These are phyloP conservation scores for Sarocladiaceae sp. DNA, from an alignment of 2,329 filamentous ascomycete species.

Conservation along the genomic window DNA sequence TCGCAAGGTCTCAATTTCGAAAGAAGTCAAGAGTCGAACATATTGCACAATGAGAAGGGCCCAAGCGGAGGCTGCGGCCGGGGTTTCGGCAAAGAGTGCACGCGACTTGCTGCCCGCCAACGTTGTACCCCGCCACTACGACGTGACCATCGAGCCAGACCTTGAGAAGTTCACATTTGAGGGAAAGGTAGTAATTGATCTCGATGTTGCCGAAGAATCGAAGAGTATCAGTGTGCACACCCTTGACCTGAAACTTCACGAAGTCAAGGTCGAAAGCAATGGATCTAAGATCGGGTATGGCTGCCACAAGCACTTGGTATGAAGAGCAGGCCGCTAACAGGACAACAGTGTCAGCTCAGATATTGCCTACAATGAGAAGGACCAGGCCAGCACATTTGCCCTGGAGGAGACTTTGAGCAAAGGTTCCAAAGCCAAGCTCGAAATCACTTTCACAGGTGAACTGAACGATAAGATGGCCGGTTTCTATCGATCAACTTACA, in stretches of 20 bases:
- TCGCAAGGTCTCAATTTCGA: not conserved
- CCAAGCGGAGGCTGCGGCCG: not conserved
- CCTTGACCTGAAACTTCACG: slow-evolving; percentile 76
- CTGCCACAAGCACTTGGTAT: slow-evolving; percentile 15
- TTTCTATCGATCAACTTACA: slow-evolving; percentile 95
- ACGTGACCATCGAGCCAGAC: slow-evolving; percentile 86
- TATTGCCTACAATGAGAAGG: slow-evolving; percentile 73
- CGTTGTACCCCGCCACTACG: slow-evolving; percentile 88
- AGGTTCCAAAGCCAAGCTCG: slow-evolving; percentile 67
- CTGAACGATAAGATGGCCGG: slow-evolving; percentile 96
- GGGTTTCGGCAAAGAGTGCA: slow-evolving; percentile 8
- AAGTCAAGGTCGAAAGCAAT: slow-evolving; percentile 26
- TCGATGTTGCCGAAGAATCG: slow-evolving; percentile 81
- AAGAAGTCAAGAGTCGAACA: not conserved
- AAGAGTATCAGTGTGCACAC: slow-evolving; percentile 85
- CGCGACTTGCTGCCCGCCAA: slow-evolving; percentile 88
- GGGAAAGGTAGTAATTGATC: slow-evolving; percentile 78
- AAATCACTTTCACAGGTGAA: slow-evolving; percentile 63
- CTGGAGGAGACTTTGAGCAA: slow-evolving; percentile 70
- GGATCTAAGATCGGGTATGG: slow-evolving; percentile 46
- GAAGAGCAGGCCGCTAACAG: slow-evolving; percentile 10
- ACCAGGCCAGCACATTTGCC: slow-evolving; percentile 76
- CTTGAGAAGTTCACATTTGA: slow-evolving; percentile 84
- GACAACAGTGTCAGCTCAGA: slow-evolving; percentile 23
- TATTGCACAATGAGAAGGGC: slow-evolving; percentile 1